These are phyloP conservation scores for Apiotrichum siamense DNA, from an alignment of 1,284 basidiomycete genomes.

Conservation along the genomic window DNA sequence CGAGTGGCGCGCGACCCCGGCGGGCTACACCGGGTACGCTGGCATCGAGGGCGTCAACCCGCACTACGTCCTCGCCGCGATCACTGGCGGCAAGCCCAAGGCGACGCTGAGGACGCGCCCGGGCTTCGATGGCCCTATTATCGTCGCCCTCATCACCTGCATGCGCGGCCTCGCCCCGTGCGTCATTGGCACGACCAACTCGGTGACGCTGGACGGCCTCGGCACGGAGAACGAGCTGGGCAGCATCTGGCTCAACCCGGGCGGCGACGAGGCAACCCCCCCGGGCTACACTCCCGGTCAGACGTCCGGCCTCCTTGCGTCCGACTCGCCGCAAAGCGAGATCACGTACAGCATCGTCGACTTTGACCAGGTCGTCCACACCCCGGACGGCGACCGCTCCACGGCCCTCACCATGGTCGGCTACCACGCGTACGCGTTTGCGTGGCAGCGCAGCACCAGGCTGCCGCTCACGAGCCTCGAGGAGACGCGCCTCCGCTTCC, in stretches of 20 bases:
- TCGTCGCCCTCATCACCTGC: constrained; percentile 12
- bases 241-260: constrained; percentile 13
- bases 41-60: constrained; percentile 12
- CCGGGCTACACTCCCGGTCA: not conserved
- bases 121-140: constrained; percentile 8
- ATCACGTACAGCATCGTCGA: constrained; percentile 15
- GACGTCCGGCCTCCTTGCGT: constrained; percentile 5
- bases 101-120: not conserved
- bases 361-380: constrained; percentile 15
- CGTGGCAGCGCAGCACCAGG: constrained; percentile 2
- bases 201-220: constrained; percentile 9
- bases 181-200: constrained; percentile 10
- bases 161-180: constrained; percentile 14
- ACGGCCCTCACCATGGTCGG: constrained; percentile 12
- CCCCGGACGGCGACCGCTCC: constrained; percentile 3
- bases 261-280: not conserved
- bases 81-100: constrained; percentile 17
- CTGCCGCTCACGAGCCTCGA: constrained; percentile 1
- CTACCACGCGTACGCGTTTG: constrained; percentile 17
- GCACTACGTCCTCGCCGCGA: constrained; percentile 11
- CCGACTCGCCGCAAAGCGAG: constrained; percentile 6
- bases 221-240: constrained; percentile 5
- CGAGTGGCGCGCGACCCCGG: constrained; percentile 3
- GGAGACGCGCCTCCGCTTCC: not conserved
- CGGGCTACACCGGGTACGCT: constrained; percentile 5